phyloP scores from a whole-genome alignment of 768 basidiomycete species.

The Macrolepiota albuminosa region DNA sequence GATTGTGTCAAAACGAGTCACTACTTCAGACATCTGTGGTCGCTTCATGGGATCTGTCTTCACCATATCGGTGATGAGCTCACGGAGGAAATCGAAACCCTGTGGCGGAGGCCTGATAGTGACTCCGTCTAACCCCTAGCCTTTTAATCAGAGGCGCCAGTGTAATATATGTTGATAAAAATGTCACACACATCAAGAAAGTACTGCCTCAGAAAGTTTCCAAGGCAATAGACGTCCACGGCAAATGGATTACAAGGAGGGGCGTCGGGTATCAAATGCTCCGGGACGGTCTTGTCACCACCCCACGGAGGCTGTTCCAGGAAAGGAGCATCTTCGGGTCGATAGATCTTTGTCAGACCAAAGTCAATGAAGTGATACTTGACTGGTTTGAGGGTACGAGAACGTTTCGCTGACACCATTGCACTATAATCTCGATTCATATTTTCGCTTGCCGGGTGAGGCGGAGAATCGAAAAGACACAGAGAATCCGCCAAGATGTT shows the following conservation, averaged over 20 bases:
- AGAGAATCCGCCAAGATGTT: neutral
- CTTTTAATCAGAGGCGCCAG: neutral
- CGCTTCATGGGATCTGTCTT: neutral
- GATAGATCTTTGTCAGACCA: neutral
- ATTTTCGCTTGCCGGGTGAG: neutral
- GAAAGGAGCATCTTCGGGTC: constrained; percentile 20
- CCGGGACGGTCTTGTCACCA: constrained; percentile 36
- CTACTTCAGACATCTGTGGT: neutral
- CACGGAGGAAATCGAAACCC: neutral
- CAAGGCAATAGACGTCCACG: neutral
- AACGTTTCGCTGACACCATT: neutral
- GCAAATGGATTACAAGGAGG: neutral
- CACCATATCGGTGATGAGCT: neutral
- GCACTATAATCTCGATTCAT: neutral
- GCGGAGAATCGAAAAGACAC: neutral
- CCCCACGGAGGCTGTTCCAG: constrained; percentile 27
- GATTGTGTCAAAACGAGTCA: neutral
- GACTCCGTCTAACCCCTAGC: neutral
- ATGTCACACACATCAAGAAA: neutral
- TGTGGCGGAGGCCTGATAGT: neutral
- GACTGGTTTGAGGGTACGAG: neutral
- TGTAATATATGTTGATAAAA: too few species aligned
- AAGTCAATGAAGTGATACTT: neutral
- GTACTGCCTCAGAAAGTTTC: neutral
- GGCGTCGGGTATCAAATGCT: constrained; percentile 7